Evolutionary conservation across 192 early-diverging fungal genomes (phyloP), one percentile per base, ranked within the genome.

Genomic region (Entomortierella chlamydospora): DNA sequence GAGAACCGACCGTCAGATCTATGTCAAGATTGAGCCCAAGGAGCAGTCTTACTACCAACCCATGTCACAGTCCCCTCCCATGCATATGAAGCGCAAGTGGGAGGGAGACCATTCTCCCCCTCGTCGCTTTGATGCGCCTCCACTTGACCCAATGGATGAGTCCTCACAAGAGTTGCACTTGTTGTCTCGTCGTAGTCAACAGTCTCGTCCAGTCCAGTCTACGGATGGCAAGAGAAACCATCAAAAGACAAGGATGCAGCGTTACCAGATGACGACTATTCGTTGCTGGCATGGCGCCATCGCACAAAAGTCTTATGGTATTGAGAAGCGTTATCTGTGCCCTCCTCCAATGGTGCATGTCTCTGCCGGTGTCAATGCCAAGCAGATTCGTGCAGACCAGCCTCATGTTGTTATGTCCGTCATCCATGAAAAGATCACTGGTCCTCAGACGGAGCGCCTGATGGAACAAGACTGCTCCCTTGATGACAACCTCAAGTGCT

Each of bases 281-380:
- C 87, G 93, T 13, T 92, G 95, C 73, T 87, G 91, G 72, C 93
- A 95, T 43, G 91, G 94, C 6, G 77, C 90, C 1, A 95, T 95
- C 22, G 95, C 93, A 1, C 96, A 98, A 84, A 98, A 98, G 83
- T 95, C 94, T 4, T 98, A 98, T 85, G 96, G 95, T 30, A 89
- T 88, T 73, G 96, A 98, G 73, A 98, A 96, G 78, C 89, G 96
- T 12, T 93, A 92, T 74, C 76, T 93, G 53, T 93, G 91, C 63
- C 92, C 93, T 50, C 92, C 93, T 39, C 93, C 93, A 8, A 88
- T 92, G 33, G 88, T 95, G 15, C 84, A 85, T 33, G 80, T 93
- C 72, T 77, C 87, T 45, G 65, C 69, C 13, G 69, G 82, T 29
- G 68, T 73, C 13, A 74, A 78, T 52, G 73, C 62, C 15, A 79